Conservation (phyloP, 352 stramenopile genomes). For the Globisporangium takayamanum region DNA sequence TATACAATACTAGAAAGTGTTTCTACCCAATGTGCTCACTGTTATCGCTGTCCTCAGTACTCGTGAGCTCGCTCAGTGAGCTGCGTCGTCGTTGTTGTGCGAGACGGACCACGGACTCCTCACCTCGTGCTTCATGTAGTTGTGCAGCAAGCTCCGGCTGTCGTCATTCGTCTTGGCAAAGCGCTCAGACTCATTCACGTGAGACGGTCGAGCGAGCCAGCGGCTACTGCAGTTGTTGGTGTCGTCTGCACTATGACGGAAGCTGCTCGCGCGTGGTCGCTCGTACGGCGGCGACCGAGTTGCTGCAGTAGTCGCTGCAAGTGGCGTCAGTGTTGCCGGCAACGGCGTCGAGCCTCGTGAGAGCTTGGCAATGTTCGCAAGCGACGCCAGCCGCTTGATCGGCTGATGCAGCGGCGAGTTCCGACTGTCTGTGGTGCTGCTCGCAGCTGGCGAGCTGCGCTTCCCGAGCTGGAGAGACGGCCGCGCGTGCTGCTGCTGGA, state of each 20-base stretch:
- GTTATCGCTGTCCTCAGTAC: no score
- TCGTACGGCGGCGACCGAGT: background rate
- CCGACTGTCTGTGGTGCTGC: background rate
- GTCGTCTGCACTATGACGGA: background rate
- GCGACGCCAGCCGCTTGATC: conserved; percentile 15
- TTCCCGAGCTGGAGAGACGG: conserved; percentile 6
- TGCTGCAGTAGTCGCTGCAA: background rate
- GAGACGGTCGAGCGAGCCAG: conserved; percentile 1
- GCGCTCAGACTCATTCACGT: background rate
- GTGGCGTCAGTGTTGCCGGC: conserved; percentile 2
- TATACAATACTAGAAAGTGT: no score
- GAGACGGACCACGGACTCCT: background rate
- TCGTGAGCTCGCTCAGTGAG: no score
- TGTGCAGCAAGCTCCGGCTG: conserved; percentile 1
- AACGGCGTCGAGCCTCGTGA: conserved; percentile 3
- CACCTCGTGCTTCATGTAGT: background rate
- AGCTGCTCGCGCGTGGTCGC: conserved; percentile 1
- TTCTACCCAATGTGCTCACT: no score
- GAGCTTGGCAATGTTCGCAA: conserved; percentile 13
- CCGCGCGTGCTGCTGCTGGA: background rate
- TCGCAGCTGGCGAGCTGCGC: conserved; percentile 4
- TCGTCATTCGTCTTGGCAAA: background rate
- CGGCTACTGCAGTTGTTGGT: background rate
- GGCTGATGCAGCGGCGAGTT: conserved; percentile 6
- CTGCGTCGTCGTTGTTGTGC: no score